These are phyloP conservation scores for Kalmanozyma brasiliensis DNA, from an alignment of 1,284 basidiomycete species.

Conservation along the genomic window DNA sequence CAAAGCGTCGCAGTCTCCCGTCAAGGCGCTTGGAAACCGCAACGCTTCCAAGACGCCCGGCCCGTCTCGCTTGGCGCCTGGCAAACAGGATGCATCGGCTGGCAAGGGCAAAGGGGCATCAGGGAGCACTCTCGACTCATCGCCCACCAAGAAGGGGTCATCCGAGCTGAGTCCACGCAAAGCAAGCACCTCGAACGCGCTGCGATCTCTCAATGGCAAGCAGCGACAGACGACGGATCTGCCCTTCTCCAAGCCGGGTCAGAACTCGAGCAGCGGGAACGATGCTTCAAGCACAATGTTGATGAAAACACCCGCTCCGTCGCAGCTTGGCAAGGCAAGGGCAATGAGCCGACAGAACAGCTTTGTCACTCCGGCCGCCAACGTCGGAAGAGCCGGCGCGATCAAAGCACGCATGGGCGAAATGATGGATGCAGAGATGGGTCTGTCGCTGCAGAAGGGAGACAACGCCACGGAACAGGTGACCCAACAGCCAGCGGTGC, in stretches of 20 bases:
- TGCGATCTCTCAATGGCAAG: constrained; percentile 45
- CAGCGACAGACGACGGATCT: constrained; percentile 24
- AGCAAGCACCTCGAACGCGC: constrained; percentile 23
- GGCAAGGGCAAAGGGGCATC: constrained; percentile 23
- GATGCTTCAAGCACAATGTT: constrained; percentile 5
- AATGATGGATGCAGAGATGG: constrained; percentile 51
- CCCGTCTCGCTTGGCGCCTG: constrained; percentile 14
- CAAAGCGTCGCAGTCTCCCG: constrained; percentile 30
- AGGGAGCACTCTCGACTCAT: constrained; percentile 5
- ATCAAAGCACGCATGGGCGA: constrained; percentile 62
- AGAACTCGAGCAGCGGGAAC: constrained; percentile 10
- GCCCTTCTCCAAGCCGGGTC: constrained; percentile 32
- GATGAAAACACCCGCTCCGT: constrained; percentile 38
- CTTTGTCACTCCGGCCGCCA: constrained; percentile 60
- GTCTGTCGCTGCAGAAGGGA: constrained; percentile 31
- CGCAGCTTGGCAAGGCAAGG: constrained; percentile 21
- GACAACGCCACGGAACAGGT: constrained; percentile 26
- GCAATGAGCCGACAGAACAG: constrained; percentile 40
- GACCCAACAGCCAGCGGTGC: constrained; percentile 16
- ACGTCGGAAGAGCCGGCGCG: constrained; percentile 57
- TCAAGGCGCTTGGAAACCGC: constrained; percentile 37
- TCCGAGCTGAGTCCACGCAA: constrained; percentile 39
- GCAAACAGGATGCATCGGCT: constrained; percentile 17
- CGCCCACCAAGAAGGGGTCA: constrained; percentile 25
- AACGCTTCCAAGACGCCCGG: constrained; percentile 41